A percentile compares a stretch with the other conserved stretches of the same genome.
These are phyloP conservation scores for Adansonia grandidieri DNA, from an alignment of 441 rosid species.

Conservation along the genomic window DNA sequence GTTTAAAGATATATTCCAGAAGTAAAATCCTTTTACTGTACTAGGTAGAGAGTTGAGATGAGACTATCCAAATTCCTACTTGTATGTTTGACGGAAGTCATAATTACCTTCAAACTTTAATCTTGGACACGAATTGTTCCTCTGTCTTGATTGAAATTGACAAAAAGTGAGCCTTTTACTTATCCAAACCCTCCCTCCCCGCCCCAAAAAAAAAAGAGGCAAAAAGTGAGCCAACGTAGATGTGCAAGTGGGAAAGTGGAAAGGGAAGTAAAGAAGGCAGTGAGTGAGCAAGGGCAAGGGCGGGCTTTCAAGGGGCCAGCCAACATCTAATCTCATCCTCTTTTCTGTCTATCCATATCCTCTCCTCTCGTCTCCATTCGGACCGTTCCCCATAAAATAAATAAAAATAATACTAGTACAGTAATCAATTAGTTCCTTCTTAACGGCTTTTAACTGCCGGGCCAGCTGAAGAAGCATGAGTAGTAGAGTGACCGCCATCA, in stretches of 20 bases:
- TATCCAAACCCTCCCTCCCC: too few relatives aligned
- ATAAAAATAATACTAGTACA: not conserved
- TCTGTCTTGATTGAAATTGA: not conserved
- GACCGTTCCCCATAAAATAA: not conserved
- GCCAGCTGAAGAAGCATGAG: conserved; percentile 5
- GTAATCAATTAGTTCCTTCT: not conserved
- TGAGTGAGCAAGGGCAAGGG: not conserved
- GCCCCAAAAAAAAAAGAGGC: too few relatives aligned
- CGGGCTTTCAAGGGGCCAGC: not conserved
- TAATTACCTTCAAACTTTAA: too few relatives aligned
- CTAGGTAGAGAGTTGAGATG: not conserved
- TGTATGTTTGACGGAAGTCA: not conserved
- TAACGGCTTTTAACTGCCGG: conserved; percentile 13
- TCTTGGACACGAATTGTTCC: too few relatives aligned
- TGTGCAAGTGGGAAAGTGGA: not conserved
- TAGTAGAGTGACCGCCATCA: not conserved
- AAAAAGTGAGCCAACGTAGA: not conserved
- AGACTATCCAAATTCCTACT: not conserved
- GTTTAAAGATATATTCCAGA: not conserved
- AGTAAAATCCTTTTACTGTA: not conserved
- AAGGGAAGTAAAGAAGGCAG: conserved; percentile 3
- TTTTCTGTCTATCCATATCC: not conserved
- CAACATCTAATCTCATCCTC: conserved; percentile 1
- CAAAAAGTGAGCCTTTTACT: not conserved
- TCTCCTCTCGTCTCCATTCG: not conserved